Evolutionary conservation across 1,139 yeast genomes (phyloP), one percentile per base, ranked within the genome.

Genomic region (Hansenula sp.): DNA sequence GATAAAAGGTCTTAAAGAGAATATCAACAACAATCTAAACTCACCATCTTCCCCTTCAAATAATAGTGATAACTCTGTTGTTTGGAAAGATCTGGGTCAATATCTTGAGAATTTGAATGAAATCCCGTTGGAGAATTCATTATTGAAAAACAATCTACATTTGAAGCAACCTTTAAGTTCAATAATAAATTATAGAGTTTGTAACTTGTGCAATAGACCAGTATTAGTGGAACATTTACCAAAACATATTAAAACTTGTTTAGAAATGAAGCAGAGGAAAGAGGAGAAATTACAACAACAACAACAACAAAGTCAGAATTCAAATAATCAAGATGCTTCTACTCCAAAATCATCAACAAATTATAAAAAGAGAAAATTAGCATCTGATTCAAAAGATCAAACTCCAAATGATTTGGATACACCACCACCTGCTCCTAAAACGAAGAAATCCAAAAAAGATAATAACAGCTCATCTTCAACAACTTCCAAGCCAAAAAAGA

Each of bases 151-250:
- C 45, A 46, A 49, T 15, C 65, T 52, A 45, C 61, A 49, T 51
- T 66, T 57, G 53, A 69, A 62, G 47, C 67, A 61, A 59, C 82
- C 67, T 49, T 61, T 68, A 49, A 73, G 58, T 50, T 72, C 53
- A 54, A 73, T 68, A 19, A 57, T 79, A 24, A 71, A 73, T 43
- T 85, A 80, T 57, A 73, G 84, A 52, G 73, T 83, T 55, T 85
- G 94, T 61, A 80, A 78, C 46, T 67, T 70, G 47, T 85, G 94
- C 59, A 72, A 75, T 40, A 71, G 84, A 47, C 93, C 93, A 1
- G 71, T 85, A 13, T 74, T 84, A 15, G 72, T 70, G 38, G 63
- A 68, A 27, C 67, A 72, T 50, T 60, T 81, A 40, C 54, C 60
- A 0, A 60, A 63, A 15, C 88, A 81, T 62, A 70, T 76, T 46